Base-by-base conservation (phyloP, 2,329 filamentous ascomycete species). In the Exophiala lecanii-corni region DNA sequence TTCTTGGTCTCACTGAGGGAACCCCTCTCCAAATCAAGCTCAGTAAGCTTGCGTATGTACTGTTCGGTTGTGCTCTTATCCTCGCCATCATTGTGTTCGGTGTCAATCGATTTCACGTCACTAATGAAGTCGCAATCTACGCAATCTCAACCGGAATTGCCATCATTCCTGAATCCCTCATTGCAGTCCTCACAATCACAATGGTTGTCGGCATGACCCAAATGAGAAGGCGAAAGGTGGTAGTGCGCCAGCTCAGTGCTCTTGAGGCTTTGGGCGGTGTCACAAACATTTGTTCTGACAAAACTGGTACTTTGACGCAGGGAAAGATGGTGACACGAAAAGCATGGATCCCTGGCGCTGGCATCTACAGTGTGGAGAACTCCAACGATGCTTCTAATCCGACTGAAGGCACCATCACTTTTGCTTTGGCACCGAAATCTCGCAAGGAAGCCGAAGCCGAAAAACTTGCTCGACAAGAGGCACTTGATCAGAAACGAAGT, bases 1-100 rank as follows among this genome's bases (percentile, higher is more conserved):
- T 82, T 50, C 65, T 82, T 32, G 78, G 79, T 38, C 66, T 82
- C 42, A 75, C 71, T 36, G 73, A 85, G 41, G 88, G 88, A 37
- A 94, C 89, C 1, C 89, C 89, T 1, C 71, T 95, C 34, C 87
- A 94, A 67, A 82, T 84, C 53, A 91, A 86, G 59, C 74, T 95
- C 39, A 87, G 84, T 67, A 88, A 89, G 64, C 82, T 95, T 57
- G 88, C 89, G 19, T 80, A 92, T 32, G 61, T 87, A 3, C 76
- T 94, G 2, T 94, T 94, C 58, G 80, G 74, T 35, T 76, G 88
- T 38, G 89, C 78, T 4, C 71, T 81, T 31, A 54, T 81, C 7
- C 68, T 79, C 34, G 76, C 78, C 9, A 76, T 82, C 53, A 79
- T 81, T 53, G 76, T 81, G 16, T 75, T 81, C 50, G 77, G 73